Conservation (phyloP, 73 alveolate species). For the Paramecium octaurelia region DNA sequence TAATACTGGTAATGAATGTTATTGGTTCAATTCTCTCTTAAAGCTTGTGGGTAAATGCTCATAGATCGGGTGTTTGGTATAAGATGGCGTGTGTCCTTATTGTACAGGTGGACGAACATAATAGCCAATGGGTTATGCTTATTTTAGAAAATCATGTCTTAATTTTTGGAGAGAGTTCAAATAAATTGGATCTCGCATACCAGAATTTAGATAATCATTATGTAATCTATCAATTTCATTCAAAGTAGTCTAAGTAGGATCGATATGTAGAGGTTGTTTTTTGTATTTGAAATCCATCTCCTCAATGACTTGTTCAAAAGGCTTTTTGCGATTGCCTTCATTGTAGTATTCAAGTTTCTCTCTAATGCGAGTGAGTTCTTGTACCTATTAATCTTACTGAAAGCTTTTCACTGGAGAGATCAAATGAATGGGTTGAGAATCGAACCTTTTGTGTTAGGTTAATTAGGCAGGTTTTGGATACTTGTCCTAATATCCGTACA, state of each 20-base stretch:
- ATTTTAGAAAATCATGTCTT: not conserved
- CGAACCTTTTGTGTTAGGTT: not conserved
- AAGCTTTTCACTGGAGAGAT: conserved; percentile 17
- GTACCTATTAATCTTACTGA: not conserved
- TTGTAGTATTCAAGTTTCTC: not conserved
- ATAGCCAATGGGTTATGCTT: not conserved
- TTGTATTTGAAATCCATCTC: conserved; percentile 2
- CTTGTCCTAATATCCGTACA: not conserved
- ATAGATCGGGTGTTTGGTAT: not conserved
- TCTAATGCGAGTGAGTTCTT: not conserved
- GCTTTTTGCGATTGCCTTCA: not conserved
- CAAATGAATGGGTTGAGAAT: not conserved
- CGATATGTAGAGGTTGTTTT: not conserved
- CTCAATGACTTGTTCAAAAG: not conserved
- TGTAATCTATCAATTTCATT: conserved; percentile 20
- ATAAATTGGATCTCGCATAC: not conserved
- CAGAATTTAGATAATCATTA: conserved; percentile 18
- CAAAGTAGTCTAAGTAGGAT: not conserved
- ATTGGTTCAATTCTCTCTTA: not conserved
- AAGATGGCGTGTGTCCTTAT: not conserved
- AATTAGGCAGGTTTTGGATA: not conserved
- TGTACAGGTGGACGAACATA: not conserved
- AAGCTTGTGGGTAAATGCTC: not conserved
- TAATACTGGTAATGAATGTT: not conserved
- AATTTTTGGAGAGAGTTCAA: not conserved